Evolutionary conservation across 306 rosid species (phyloP).

Genomic region (Amphicarpaea edgeworthii): DNA sequence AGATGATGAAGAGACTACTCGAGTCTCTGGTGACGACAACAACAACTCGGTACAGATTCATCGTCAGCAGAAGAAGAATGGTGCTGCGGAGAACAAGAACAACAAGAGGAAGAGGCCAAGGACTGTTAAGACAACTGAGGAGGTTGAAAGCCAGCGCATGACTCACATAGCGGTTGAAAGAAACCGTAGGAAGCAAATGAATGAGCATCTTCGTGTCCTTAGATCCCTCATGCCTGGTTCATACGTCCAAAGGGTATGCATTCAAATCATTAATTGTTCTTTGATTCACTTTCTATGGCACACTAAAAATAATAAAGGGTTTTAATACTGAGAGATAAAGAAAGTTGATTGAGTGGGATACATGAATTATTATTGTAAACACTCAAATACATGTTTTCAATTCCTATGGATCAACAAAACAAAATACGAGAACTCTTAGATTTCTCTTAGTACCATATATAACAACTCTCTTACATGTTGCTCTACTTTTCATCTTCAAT

Average conservation of each 20-base stretch:
- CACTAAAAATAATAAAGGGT: background rate
- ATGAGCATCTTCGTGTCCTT: constrained; percentile 93
- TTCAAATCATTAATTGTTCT: background rate
- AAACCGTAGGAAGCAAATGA: constrained; percentile 93
- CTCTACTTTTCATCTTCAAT: background rate
- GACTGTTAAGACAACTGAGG: constrained; percentile 75
- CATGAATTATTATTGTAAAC: no score
- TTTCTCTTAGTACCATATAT: no score
- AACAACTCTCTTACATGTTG: no score
- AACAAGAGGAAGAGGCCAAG: constrained; percentile 78
- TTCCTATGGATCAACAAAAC: no score
- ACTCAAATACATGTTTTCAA: no score
- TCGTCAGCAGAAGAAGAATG: constrained; percentile 38
- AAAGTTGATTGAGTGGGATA: no score
- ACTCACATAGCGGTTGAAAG: constrained; percentile 95
- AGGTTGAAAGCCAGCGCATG: constrained; percentile 96
- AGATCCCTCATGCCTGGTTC: constrained; percentile 98
- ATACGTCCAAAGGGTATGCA: constrained; percentile 84
- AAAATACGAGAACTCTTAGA: no score
- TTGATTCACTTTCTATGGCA: no score
- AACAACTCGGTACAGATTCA: constrained; percentile 60
- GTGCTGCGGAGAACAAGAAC: constrained; percentile 51
- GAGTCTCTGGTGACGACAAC: constrained; percentile 53
- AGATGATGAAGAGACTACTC: constrained; percentile 51
- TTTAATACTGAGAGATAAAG: no score